phyloP scores from a whole-genome alignment of 805 yeast genomes.

The Pichia insulana region DNA sequence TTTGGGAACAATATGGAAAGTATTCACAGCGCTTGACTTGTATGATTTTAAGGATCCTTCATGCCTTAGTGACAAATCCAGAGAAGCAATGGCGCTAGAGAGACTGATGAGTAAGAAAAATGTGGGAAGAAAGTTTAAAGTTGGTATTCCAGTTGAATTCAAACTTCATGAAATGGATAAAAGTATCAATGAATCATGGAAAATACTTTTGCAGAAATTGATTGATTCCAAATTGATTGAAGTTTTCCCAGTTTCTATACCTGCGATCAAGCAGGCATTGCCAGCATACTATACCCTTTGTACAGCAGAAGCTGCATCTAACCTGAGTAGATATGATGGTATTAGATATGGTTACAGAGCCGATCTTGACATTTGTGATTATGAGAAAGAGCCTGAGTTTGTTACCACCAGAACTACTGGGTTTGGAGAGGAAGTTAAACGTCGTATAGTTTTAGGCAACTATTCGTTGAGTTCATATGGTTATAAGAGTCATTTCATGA shows the following conservation, averaged over 20 bases:
- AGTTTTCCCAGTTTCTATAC: conserved; percentile 59
- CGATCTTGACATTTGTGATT: conserved; percentile 11
- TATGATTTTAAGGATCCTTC: conserved; percentile 80
- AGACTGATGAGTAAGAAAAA: conserved; percentile 5
- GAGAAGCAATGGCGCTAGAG: conserved; percentile 21
- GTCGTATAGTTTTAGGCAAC: conserved; percentile 79
- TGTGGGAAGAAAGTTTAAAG: conserved; percentile 25
- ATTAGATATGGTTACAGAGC: conserved; percentile 67
- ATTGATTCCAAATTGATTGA: conserved; percentile 40
- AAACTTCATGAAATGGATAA: conserved; percentile 45
- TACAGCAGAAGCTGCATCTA: conserved; percentile 91
- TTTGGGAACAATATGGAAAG: conserved; percentile 35
- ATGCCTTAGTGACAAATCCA: conserved; percentile 31
- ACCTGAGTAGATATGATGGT: conserved; percentile 85
- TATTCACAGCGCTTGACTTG: conserved; percentile 47
- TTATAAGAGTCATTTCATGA: conserved; percentile 59
- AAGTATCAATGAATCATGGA: conserved; percentile 41
- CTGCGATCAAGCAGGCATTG: conserved; percentile 54
- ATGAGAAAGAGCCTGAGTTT: conserved; percentile 30
- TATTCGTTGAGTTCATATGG: conserved; percentile 76
- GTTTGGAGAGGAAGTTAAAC: conserved; percentile 77
- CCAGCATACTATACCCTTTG: conserved; percentile 84
- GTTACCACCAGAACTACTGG: conserved; percentile 53
- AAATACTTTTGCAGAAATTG: conserved; percentile 35
- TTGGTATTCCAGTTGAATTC: conserved; percentile 74